Percentiles rank a stretch among this genome's conserved stretches.
Conservation (phyloP, 2,329 filamentous ascomycete genomes). For the Cadophora gregata region DNA sequence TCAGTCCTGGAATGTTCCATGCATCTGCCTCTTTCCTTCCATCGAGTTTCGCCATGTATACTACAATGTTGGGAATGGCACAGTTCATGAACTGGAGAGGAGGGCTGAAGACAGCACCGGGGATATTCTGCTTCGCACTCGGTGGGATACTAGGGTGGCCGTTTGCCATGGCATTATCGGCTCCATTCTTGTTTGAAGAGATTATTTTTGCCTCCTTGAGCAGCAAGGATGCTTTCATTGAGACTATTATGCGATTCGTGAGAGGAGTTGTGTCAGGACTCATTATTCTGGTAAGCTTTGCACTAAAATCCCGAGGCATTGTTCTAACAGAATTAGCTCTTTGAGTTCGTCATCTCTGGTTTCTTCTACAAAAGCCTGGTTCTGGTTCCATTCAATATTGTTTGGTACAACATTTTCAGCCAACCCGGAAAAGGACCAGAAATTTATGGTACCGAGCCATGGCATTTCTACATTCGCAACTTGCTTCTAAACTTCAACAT, state of each 20-base stretch:
- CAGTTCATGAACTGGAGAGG: conserved; percentile 91
- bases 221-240: conserved; percentile 63
- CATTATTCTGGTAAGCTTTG: conserved; percentile 40
- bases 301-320: no score
- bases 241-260: conserved; percentile 64
- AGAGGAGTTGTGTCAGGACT: conserved; percentile 63
- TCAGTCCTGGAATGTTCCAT: conserved; percentile 92
- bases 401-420: conserved; percentile 94
- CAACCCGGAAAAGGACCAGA: conserved; percentile 79
- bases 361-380: conserved; percentile 84
- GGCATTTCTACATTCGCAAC: conserved; percentile 96
- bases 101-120: conserved; percentile 78
- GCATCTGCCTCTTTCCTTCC: conserved; percentile 86
- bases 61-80: conserved; percentile 81
- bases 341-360: conserved; percentile 75
- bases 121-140: conserved; percentile 88
- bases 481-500: conserved; percentile 92
- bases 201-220: conserved; percentile 61
- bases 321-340: conserved; percentile 54
- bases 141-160: conserved; percentile 93
- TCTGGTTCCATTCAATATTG: conserved; percentile 88
- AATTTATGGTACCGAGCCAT: conserved; percentile 94
- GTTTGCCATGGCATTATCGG: conserved; percentile 81
- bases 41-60: conserved; percentile 97
- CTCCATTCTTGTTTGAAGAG: conserved; percentile 84